These are phyloP conservation scores for Gentiana macrophylla DNA, from an alignment of 257 asterid species.

Conservation along the genomic window DNA sequence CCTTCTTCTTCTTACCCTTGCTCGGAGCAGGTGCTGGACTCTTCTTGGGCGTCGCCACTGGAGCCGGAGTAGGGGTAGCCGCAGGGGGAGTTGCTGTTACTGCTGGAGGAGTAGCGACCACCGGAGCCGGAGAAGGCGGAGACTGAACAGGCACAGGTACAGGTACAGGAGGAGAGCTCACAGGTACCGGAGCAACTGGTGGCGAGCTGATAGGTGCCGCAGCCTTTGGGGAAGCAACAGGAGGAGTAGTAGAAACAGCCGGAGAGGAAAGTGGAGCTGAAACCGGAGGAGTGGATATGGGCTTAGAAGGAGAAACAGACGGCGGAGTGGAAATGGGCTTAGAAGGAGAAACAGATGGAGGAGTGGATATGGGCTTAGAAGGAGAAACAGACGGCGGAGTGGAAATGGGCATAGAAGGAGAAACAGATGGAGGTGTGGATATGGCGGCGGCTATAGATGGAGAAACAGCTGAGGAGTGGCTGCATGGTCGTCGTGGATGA, in stretches of 20 bases:
- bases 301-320: slow-evolving; percentile 21
- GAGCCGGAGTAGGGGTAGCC: slow-evolving; percentile 32
- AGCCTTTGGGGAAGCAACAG: slow-evolving; percentile 9
- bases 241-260: slow-evolving; percentile 12
- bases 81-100: slow-evolving; percentile 29
- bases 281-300: slow-evolving; percentile 18
- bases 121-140: slow-evolving; percentile 70
- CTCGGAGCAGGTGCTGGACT: slow-evolving; percentile 45
- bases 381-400: no score
- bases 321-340: no score
- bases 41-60: slow-evolving; percentile 21
- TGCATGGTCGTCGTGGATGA: no score
- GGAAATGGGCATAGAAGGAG: no score
- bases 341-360: no score
- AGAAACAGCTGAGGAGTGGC: slow-evolving; percentile 17
- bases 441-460: slow-evolving; percentile 27
- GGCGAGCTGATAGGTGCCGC: no score
- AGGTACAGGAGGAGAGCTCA: slow-evolving; percentile 30
- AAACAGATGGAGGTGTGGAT: slow-evolving; percentile 3
- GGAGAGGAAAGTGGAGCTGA: slow-evolving; percentile 18
- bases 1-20: slow-evolving; percentile 37
- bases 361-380: no score
- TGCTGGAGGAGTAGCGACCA: slow-evolving; percentile 42
- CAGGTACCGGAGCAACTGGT: no score
- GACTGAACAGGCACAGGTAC: slow-evolving; percentile 30